Evolutionary conservation across 1,284 basidiomycete species (phyloP).

Genomic region (Lentinula novae-zelandiae): DNA sequence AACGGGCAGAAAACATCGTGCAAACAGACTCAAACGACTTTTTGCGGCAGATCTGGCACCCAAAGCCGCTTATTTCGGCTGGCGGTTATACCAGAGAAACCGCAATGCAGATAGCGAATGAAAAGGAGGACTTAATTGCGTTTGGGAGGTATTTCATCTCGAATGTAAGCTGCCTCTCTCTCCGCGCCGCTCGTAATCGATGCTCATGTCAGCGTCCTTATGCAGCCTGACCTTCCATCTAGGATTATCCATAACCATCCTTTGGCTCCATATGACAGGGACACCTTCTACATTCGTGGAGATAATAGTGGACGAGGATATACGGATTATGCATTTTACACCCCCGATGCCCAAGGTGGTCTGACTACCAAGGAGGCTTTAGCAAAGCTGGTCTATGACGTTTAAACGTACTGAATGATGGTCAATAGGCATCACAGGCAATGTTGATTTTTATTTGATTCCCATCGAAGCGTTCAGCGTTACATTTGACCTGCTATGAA

Average conservation of each 20-base stretch:
- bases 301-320: conserved; percentile 21
- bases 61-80: conserved; percentile 27
- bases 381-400: background rate
- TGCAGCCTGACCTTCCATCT: conserved; percentile 47
- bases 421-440: background rate
- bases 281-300: conserved; percentile 24
- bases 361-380: conserved; percentile 1
- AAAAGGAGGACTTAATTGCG: conserved; percentile 32
- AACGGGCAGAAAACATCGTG: background rate
- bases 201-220: background rate
- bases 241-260: conserved; percentile 31
- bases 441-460: background rate
- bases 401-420: background rate
- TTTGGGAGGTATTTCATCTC: conserved; percentile 45
- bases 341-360: background rate
- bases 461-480: background rate
- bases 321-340: conserved; percentile 23
- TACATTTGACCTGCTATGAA: too few species aligned
- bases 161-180: conserved; percentile 31
- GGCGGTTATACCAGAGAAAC: conserved; percentile 27
- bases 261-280: conserved; percentile 23
- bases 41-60: conserved; percentile 22
- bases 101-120: conserved; percentile 21
- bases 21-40: conserved; percentile 22
- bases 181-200: background rate